These are phyloP conservation scores for Chaetoceros muelleri DNA, from an alignment of 108 stramenopile species.

Conservation along the genomic window DNA sequence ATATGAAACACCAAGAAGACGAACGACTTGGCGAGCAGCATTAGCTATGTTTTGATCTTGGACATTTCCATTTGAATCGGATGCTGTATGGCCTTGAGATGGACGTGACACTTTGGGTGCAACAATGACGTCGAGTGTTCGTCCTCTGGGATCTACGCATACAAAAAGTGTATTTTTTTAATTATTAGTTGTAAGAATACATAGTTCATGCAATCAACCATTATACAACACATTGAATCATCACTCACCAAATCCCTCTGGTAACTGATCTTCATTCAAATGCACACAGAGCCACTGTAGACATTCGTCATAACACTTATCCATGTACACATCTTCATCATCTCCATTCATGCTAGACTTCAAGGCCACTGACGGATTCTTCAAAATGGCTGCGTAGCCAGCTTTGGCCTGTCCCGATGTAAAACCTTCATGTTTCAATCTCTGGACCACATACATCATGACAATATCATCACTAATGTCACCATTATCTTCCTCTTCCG, in stretches of 20 bases:
- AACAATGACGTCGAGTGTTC: slow-evolving; percentile 54
- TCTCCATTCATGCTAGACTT: neutral
- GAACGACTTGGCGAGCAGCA: neutral
- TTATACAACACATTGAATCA: no score
- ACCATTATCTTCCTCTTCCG: slow-evolving; percentile 16
- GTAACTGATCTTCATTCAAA: slow-evolving; percentile 67
- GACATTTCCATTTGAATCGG: neutral
- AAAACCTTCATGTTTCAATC: slow-evolving; percentile 68
- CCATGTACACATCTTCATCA: slow-evolving; percentile 34
- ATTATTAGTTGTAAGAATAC: no score
- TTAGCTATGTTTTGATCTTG: neutral
- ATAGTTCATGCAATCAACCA: no score
- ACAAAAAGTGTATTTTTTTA: no score
- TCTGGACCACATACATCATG: slow-evolving; percentile 45
- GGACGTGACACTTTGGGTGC: slow-evolving; percentile 1
- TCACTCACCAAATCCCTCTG: slow-evolving; percentile 82
- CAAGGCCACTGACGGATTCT: neutral
- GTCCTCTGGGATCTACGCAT: slow-evolving; percentile 66
- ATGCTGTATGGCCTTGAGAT: neutral
- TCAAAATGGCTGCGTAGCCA: slow-evolving; percentile 22
- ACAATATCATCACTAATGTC: slow-evolving; percentile 24
- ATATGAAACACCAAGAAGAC: neutral
- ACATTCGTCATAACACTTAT: slow-evolving; percentile 57
- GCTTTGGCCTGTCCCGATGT: slow-evolving; percentile 36
- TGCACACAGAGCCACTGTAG: slow-evolving; percentile 75